Base-by-base conservation (phyloP, 345 rosid genomes). In the Melastoma malabathricum region DNA sequence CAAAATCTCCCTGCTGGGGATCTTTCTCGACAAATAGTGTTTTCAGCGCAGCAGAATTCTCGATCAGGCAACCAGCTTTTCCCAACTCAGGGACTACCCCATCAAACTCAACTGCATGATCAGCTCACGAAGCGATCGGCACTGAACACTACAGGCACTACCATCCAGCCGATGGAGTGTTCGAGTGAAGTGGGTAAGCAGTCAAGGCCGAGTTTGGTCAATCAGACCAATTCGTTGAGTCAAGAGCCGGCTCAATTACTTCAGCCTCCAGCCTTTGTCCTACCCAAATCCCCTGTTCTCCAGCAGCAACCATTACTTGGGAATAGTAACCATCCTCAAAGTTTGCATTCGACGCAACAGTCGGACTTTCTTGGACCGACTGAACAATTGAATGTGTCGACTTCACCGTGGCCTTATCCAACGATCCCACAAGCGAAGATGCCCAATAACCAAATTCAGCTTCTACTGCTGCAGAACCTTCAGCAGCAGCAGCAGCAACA, bases 381-480 rank as follows among this genome's bases (percentile, higher is more conserved):
- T 50, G 81, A 71, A 57, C 83, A 68, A 48, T 74, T 61, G 58
- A 66, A 58, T 56, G 15, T 70, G 48, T 34, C 67, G 56, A 73
- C 71, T 59, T 27, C 69, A 4, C 79, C 63, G 59, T 46, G 73
- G 66, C 62, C 72, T 20, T 80, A 73, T 66, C 84, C 61, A 52
- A 46, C 67, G 17, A 73, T 53, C 65, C 81, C 65, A 44, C 77
- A 72, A 31, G 47, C 64, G 43, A 81, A 70, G 50, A 57, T 74
- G 54, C 16, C 87, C 45, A 76, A 81, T 54, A 76, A 60, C 55
- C 81, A 77, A 61, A 52, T 72, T 59, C 94, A 74, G 62, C 58
- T 72, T 65, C 96, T 84, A 60, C 51, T 84, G 55, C 55, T 87
- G 62, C 95, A 87, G 73, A 82, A 82, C 67, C 72, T 84, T 69